These are phyloP conservation scores for Excoecaria agallocha DNA, from an alignment of 345 rosid genomes.

Conservation along the genomic window DNA sequence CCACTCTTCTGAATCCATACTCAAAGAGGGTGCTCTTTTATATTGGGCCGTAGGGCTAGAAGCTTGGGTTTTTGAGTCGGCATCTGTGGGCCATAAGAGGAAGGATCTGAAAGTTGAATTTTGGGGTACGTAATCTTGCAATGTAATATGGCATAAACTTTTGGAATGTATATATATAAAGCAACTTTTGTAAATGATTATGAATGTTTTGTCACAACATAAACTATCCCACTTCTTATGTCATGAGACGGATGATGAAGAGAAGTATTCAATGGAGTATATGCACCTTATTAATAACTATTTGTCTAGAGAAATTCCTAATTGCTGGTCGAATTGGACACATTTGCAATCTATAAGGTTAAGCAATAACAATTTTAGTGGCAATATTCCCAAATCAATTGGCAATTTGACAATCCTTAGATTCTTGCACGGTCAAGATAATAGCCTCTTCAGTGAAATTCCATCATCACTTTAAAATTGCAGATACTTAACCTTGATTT, in stretches of 20 bases:
- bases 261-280: neutral
- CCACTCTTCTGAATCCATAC: too few relatives aligned
- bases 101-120: too few relatives aligned
- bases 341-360: neutral
- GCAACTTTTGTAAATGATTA: too few relatives aligned
- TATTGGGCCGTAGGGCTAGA: too few relatives aligned
- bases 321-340: slow-evolving; percentile 22
- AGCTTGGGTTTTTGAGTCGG: too few relatives aligned
- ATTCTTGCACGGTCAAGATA: neutral
- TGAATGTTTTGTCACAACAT: too few relatives aligned
- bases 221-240: neutral
- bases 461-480: slow-evolving; percentile 6
- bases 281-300: slow-evolving; percentile 9
- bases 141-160: too few relatives aligned
- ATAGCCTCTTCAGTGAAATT: slow-evolving; percentile 3
- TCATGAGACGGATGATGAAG: neutral
- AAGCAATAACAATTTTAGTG: slow-evolving; percentile 1
- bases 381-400: slow-evolving; percentile 10
- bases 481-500: neutral
- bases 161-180: too few relatives aligned
- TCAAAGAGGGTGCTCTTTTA: too few relatives aligned
- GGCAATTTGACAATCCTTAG: neutral
- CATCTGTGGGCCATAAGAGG: too few relatives aligned
- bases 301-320: slow-evolving; percentile 10
- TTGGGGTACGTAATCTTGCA: too few relatives aligned